phyloP scores from a whole-genome alignment of 2,329 filamentous ascomycete species.

The Phaeophleospora eucalypticola region DNA sequence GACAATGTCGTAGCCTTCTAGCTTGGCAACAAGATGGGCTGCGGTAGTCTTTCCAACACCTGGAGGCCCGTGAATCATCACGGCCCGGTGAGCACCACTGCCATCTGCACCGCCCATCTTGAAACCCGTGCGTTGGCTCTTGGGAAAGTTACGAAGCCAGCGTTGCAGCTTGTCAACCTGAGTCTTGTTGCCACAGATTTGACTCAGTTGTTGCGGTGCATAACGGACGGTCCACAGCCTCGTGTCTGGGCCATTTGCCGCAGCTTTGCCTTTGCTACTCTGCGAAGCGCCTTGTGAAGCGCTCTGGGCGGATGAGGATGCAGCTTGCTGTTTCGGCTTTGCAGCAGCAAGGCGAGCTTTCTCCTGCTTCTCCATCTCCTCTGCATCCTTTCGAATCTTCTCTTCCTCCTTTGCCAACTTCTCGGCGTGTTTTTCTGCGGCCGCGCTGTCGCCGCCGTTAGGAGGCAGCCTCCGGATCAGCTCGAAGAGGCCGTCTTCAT shows the following conservation, averaged over 20 bases:
- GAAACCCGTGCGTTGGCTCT: slow-evolving; percentile 74
- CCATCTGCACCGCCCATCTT: slow-evolving; percentile 80
- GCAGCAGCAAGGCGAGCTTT: slow-evolving; percentile 37
- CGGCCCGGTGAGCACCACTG: slow-evolving; percentile 75
- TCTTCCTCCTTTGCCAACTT: slow-evolving; percentile 82
- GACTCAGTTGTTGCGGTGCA: slow-evolving; percentile 74
- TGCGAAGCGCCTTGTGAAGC: slow-evolving; percentile 36
- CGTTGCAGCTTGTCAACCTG: slow-evolving; percentile 83
- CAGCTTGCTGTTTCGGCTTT: slow-evolving; percentile 39
- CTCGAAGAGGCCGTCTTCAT: slow-evolving; percentile 86
- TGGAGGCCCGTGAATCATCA: slow-evolving; percentile 91
- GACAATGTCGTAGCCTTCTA: slow-evolving; percentile 89
- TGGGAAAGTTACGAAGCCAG: slow-evolving; percentile 82
- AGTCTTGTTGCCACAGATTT: slow-evolving; percentile 93
- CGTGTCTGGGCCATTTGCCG: slow-evolving; percentile 47
- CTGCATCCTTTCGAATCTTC: slow-evolving; percentile 74
- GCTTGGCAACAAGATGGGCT: slow-evolving; percentile 85
- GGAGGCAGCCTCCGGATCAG: slow-evolving; percentile 77
- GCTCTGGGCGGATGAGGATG: slow-evolving; percentile 29
- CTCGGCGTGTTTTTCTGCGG: slow-evolving; percentile 76
- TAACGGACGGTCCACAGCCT: slow-evolving; percentile 94
- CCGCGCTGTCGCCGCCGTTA: slow-evolving; percentile 81
- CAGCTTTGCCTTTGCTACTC: slow-evolving; percentile 29
- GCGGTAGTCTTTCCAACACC: slow-evolving; percentile 98
- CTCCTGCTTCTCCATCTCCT: slow-evolving; percentile 82